phyloP scores from a whole-genome alignment of 148 eudicot species.

The Nepenthes gracilis region DNA sequence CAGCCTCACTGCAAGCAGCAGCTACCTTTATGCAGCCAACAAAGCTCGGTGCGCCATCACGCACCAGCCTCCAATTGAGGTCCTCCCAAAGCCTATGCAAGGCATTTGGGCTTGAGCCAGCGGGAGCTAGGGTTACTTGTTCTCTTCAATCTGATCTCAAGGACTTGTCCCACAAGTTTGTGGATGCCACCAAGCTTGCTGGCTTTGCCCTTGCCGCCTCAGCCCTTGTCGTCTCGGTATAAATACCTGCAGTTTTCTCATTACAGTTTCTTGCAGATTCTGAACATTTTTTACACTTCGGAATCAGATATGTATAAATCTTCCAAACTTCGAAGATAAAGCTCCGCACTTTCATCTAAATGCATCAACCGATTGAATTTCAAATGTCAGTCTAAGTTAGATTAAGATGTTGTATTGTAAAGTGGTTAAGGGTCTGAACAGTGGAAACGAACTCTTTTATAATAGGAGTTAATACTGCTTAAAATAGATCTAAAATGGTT shows the following conservation, averaged over 20 bases:
- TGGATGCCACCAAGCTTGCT: constrained; percentile 86
- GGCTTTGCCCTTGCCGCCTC: constrained; percentile 98
- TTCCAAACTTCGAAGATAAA: too few relatives aligned
- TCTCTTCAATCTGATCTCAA: constrained; percentile 79
- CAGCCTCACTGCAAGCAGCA: constrained; percentile 90
- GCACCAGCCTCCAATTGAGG: constrained; percentile 36
- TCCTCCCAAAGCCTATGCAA: constrained; percentile 48
- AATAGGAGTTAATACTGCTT: too few relatives aligned
- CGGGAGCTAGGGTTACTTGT: constrained; percentile 40
- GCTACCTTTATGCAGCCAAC: constrained; percentile 80
- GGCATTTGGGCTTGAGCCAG: constrained; percentile 54
- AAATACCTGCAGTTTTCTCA: background rate
- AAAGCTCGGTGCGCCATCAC: constrained; percentile 30
- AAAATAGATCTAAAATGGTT: too few relatives aligned
- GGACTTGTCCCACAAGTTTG: constrained; percentile 74
- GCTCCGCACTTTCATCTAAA: too few relatives aligned
- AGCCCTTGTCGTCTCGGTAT: constrained; percentile 87
- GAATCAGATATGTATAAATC: too few relatives aligned
- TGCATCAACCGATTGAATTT: too few relatives aligned
- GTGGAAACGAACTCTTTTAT: too few relatives aligned
- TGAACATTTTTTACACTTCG: too few relatives aligned
- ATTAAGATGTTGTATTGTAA: too few relatives aligned
- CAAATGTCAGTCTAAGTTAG: too few relatives aligned
- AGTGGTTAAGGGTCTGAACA: too few relatives aligned
- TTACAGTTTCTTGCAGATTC: too few relatives aligned